Base-by-base conservation (phyloP, 2,329 filamentous ascomycete species). In the Fusarium sp. region DNA sequence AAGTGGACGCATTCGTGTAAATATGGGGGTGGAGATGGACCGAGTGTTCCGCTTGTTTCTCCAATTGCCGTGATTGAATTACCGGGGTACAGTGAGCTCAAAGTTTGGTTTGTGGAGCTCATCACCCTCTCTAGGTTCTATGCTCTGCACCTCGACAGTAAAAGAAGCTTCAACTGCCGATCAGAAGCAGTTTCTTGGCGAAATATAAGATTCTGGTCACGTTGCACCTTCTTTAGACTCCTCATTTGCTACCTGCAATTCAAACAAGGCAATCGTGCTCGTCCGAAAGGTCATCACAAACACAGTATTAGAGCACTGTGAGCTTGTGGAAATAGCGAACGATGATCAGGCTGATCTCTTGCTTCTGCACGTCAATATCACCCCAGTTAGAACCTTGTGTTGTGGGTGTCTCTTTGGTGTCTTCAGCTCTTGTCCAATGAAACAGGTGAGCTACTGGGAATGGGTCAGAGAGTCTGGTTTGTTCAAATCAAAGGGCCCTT, bases 41-140 rank as follows among this genome's bases (percentile, higher is more conserved):
- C 67, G 67, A 70, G 52, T 52, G 59, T 54, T 70, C 67, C 66
- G 68, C 67, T 56, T 44, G 35, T 61, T 70, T 70, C 59, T 57
- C 61, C 67, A 71, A 71, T 62, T 71, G 69, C 67, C 67, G 69
- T 60, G 55, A 66, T 71, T 71, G 20, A 48, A 62, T 68, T 56
- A 72, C 62, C 41, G 56, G 62, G 69, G 68, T 71, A 55, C 13
- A 41, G n/a, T 41, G 33, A 59, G 24, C 42, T 24, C 42, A 59
- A 59, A 36, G 56, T 59, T 59, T 51, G 33, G 56, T 18, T 58
- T 26, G 56, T 51, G 56, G 55, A 36, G 42, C 31, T 35, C 24
- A 13, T 36, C n/a, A 26, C 39, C 13, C 26, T 14, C 18, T 12
- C 18, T 28, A 24, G 26, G 44, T 22, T 28, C 26, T 31, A 42